Evolutionary conservation across 129 eudicot genomes (phyloP).

Genomic region (Pittosporum tobira): DNA sequence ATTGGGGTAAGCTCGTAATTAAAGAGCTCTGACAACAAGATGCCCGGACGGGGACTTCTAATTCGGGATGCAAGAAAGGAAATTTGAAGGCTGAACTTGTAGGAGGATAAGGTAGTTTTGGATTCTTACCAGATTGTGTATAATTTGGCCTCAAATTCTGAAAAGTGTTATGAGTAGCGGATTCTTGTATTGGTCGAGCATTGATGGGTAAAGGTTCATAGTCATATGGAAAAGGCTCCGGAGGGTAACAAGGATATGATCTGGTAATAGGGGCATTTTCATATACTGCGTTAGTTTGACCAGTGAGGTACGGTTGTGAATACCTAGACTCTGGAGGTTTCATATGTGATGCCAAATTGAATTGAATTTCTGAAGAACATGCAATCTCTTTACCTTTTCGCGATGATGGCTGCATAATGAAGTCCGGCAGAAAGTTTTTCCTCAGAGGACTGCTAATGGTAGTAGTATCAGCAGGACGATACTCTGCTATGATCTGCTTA

Average conservation of each 20-base stretch:
- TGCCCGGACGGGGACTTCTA: conserved; percentile 7
- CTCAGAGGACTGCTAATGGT: too few species aligned
- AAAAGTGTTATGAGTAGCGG: neutral
- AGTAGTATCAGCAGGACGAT: too few species aligned
- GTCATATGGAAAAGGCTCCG: conserved; percentile 11
- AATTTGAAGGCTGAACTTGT: conserved; percentile 19
- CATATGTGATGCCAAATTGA: conserved; percentile 12
- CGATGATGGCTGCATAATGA: neutral
- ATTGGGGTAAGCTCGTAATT: conserved; percentile 1
- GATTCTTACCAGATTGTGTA: neutral
- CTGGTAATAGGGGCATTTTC: conserved; percentile 5
- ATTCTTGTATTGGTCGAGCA: conserved; percentile 1
- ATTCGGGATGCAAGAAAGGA: conserved; percentile 24
- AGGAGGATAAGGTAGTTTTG: conserved; percentile 6
- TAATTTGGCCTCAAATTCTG: conserved; percentile 2
- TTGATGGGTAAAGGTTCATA: conserved; percentile 2
- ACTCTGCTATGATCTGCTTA: conserved; percentile 21
- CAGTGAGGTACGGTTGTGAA: neutral
- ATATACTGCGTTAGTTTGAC: neutral
- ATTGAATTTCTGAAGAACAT: conserved; percentile 3
- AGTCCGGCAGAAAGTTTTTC: neutral
- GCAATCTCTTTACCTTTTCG: conserved; percentile 15
- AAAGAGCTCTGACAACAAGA: conserved; percentile 14
- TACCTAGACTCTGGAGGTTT: conserved; percentile 12
- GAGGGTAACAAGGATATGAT: conserved; percentile 10